Conservation (phyloP, 1,284 basidiomycete species). For the Ceratobasidium sp. region DNA sequence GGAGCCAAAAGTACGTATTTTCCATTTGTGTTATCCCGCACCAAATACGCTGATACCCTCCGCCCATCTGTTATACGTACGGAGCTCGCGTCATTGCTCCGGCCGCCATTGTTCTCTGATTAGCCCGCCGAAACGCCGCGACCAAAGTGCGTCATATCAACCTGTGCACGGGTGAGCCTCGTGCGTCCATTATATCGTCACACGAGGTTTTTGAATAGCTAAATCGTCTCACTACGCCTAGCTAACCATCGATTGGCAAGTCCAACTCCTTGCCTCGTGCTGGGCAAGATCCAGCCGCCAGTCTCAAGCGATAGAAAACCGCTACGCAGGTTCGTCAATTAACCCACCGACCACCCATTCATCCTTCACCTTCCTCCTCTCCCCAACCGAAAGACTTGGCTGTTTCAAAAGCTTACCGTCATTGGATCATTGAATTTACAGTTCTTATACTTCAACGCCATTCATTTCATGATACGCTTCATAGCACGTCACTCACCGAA, state of each 20-base stretch:
- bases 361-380: neutral
- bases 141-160: neutral
- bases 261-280: neutral
- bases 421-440: too few species aligned
- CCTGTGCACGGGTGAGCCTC: slow-evolving; percentile 10
- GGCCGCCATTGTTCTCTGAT: neutral
- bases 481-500: neutral
- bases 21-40: neutral
- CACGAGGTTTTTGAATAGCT: neutral
- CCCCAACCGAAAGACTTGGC: neutral
- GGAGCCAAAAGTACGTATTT: slow-evolving; percentile 6
- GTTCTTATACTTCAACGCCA: neutral
- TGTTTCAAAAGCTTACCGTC: too few species aligned
- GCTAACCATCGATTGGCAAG: neutral
- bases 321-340: slow-evolving; percentile 60
- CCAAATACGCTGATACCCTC: neutral
- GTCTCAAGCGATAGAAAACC: slow-evolving; percentile 53
- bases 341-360: neutral
- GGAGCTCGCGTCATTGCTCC: neutral
- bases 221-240: slow-evolving; percentile 2
- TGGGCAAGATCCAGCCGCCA: neutral
- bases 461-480: neutral
- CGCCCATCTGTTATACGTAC: neutral
- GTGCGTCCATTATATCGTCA: neutral
- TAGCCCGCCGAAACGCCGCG: neutral